A percentile compares a stretch with the other conserved stretches of the same genome.
phyloP scores from a whole-genome alignment of 1,284 basidiomycete species.

The Macrocystidia cucumis region DNA sequence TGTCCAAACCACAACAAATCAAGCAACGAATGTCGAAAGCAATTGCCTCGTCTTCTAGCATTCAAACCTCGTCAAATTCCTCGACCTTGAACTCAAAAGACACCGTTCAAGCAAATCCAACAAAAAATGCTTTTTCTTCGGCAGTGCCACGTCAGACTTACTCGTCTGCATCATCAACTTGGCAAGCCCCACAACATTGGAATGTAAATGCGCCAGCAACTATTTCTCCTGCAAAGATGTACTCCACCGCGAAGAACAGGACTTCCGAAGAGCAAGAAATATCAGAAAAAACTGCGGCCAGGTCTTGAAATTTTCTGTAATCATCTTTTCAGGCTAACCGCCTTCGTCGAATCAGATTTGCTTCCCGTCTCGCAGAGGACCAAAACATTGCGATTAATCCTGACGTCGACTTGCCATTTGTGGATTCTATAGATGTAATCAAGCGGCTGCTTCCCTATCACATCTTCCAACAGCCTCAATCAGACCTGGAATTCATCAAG shows the following conservation, averaged over 20 bases:
- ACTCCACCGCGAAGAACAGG: slow-evolving; percentile 26
- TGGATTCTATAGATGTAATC: slow-evolving; percentile 50
- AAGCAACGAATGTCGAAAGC: slow-evolving; percentile 50
- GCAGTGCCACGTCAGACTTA: slow-evolving; percentile 15
- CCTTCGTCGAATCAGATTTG: slow-evolving; percentile 34
- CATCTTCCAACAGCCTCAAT: slow-evolving; percentile 62
- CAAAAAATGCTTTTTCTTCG: slow-evolving; percentile 13
- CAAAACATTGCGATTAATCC: slow-evolving; percentile 52
- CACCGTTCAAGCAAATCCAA: slow-evolving; percentile 13
- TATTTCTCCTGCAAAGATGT: slow-evolving; percentile 12
- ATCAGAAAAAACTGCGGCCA: slow-evolving; percentile 34
- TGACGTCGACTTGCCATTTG: slow-evolving; percentile 61
- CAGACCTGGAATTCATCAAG: slow-evolving; percentile 39
- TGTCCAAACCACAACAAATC: slow-evolving; percentile 46
- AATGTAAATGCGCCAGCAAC: slow-evolving; percentile 11
- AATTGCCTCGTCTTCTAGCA: slow-evolving; percentile 27
- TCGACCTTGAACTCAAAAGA: slow-evolving; percentile 6
- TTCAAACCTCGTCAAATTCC: slow-evolving; percentile 12
- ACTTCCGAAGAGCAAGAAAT: slow-evolving; percentile 38
- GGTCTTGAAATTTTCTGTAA: slow-evolving; percentile 27
- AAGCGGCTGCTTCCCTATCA: slow-evolving; percentile 69
- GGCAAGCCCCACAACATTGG: slow-evolving; percentile 19
- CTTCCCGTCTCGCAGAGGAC: slow-evolving; percentile 48
- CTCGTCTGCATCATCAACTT: slow-evolving; percentile 26
- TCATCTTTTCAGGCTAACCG: slow-evolving; percentile 3